Base-by-base conservation (phyloP, 176 grass and related monocot genomes). In the Triticum turgidum region DNA sequence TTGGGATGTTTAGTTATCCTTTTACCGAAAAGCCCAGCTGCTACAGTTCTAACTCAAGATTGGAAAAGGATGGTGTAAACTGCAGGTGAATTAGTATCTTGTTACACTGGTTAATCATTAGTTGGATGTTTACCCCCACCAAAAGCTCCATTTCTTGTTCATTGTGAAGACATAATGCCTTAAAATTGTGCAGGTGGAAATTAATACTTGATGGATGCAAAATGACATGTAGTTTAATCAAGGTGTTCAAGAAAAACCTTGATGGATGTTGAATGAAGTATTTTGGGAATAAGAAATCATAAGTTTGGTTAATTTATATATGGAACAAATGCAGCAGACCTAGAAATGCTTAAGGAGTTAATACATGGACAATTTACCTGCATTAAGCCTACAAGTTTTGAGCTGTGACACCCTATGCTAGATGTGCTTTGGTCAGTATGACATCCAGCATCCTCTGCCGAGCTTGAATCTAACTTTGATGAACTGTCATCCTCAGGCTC, bases 401-500 rank as follows among this genome's bases (percentile, higher is more conserved):
- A 73, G 66, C 85, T 80, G 54, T 80, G 86, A 21, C 29, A 83
- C 70, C 79, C 78, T 78, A 87, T 80, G 34, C 34, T 80, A 12
- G 88, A 83, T 78, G 82, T 54, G 66, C 49, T 88, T 69, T 81
- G 78, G 47, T 63, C 69, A 69, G 84, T 83, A 72, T 68, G 54
- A 76, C 47, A 76, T 56, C 86, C 80, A 51, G 64, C 71, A 83
- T 92, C 87, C 24, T 89, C 82, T 39, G 33, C 58, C 21, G 56
- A 82, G 73, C 52, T 84, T 80, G 85, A 88, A 86, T 91, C 89
- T 73, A 91, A 83, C 69, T 84, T 77, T 67, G 93, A 82, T 18
- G 90, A 91, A 54, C 39, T 91, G 30, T 94, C 93, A 71, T 94
- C 93, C 68, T 98, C 96, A 61, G 92, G 85, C 88, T 98, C 96